Percentiles rank a stretch among this genome's conserved stretches.
Evolutionary conservation across 768 basidiomycete genomes (phyloP).

Genomic region (Calocybe cyanea): DNA sequence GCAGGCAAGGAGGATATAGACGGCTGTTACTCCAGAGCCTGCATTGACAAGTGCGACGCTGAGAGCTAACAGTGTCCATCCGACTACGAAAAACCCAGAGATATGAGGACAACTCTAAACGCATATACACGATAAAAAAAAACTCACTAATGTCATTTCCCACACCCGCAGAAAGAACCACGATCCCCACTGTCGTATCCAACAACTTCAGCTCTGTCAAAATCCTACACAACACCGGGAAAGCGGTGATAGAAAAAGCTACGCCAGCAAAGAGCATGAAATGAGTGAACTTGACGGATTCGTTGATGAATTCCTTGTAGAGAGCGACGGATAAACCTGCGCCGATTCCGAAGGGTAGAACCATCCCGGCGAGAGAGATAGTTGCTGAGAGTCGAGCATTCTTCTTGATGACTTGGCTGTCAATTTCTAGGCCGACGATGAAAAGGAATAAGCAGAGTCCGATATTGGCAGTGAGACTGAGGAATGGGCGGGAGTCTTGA

Average conservation of each 20-base stretch:
- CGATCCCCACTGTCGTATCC: slow-evolving; percentile 88
- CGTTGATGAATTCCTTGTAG: slow-evolving; percentile 72
- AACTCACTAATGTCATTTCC: slow-evolving; percentile 68
- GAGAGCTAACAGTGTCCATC: slow-evolving; percentile 86
- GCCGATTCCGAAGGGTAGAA: slow-evolving; percentile 85
- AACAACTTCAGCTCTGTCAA: slow-evolving; percentile 88
- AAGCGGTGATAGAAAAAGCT: slow-evolving; percentile 85
- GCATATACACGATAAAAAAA: slow-evolving; percentile 11
- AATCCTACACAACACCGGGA: slow-evolving; percentile 84
- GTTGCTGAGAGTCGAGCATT: slow-evolving; percentile 65
- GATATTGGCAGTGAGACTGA: slow-evolving; percentile 85
- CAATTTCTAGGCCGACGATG: slow-evolving; percentile 91
- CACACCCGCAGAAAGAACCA: slow-evolving; percentile 91
- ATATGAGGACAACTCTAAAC: neutral
- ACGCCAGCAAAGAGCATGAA: slow-evolving; percentile 96
- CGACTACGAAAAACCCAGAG: slow-evolving; percentile 35
- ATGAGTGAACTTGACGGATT: slow-evolving; percentile 68
- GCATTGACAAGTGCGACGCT: slow-evolving; percentile 93
- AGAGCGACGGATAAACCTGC: slow-evolving; percentile 59
- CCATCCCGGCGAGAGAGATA: slow-evolving; percentile 81
- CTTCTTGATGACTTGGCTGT: slow-evolving; percentile 70
- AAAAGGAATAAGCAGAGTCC: slow-evolving; percentile 88
- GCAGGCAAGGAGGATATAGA: slow-evolving; percentile 80
- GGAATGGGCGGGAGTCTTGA: slow-evolving; percentile 59
- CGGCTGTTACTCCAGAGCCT: slow-evolving; percentile 72